phyloP scores from a whole-genome alignment of 306 rosid genomes.

The Leucaena leucocephala region DNA sequence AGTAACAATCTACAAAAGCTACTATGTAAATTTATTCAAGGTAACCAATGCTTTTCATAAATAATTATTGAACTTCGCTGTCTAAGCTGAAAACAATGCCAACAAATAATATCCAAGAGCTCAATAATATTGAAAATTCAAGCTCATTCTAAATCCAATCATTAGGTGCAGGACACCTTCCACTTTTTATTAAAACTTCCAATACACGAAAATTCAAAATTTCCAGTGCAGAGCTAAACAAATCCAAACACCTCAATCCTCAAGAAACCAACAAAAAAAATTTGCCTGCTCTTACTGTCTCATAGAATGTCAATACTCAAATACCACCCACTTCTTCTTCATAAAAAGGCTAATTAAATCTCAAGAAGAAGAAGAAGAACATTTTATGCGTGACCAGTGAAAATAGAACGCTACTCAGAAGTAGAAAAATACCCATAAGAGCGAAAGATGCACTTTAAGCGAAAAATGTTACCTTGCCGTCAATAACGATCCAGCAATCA shows the following conservation, averaged over 20 bases:
- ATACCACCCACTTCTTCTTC: neutral
- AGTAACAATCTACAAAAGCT: neutral
- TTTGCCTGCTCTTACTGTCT: neutral
- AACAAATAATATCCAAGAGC: neutral
- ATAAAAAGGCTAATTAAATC: neutral
- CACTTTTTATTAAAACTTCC: neutral
- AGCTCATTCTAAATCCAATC: neutral
- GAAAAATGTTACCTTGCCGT: slow-evolving; percentile 64
- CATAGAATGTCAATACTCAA: neutral
- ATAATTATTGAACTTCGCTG: neutral
- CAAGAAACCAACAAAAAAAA: neutral
- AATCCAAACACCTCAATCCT: neutral
- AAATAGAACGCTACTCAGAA: neutral
- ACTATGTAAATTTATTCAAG: neutral
- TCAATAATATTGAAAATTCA: neutral
- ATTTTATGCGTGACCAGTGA: neutral
- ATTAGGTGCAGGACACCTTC: neutral
- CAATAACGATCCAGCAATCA: slow-evolving; percentile 86
- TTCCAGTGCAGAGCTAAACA: neutral
- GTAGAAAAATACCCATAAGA: neutral
- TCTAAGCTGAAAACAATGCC: neutral
- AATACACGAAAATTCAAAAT: neutral
- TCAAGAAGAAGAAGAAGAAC: no score
- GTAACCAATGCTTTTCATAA: neutral
- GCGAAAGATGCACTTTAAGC: neutral